Base-by-base conservation (phyloP, 1,284 basidiomycete species). In the Phenoliferia sp. region DNA sequence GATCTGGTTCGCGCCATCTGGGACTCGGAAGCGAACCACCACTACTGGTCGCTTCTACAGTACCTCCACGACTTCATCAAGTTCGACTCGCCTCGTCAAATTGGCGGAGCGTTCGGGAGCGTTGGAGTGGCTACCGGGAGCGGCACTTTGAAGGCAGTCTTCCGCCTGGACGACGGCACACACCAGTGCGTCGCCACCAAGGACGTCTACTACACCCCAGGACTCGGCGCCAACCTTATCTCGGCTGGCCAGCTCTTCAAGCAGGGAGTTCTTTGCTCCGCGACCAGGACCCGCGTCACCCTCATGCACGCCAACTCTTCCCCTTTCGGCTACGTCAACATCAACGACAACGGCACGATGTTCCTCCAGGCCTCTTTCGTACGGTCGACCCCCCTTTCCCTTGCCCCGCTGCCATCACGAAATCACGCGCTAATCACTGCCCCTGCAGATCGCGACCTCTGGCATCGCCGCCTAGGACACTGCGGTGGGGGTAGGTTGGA, bases 151-250 rank as follows among this genome's bases (percentile, higher is more conserved):
- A n/a, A n/a, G 12, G 39, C 22, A 22, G 39, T 44, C 39, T 44
- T 44, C 39, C 12, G 15, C 15, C 39, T 44, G 15, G 39, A 44
- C 39, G 39, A 44, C 39, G n/a, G 52, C n/a, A 54, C 52, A 9
- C 22, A 10, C 12, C 12, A 44, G 22, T 15, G 22, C 39, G 22
- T 44, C 39, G 9, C 52, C 12, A n/a, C 29, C n/a, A 26, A 54
- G 15, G 52, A 9, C 5, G 59, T 44, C 36, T 15, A 44, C 26
- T 26, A 44, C 59, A 39, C n/a, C 36, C 59, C 59, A 3, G 2
- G 12, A 6, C 36, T 60, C 26, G 59, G 59, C 28, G 59, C 32
- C 36, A 60, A 60, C 36, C 59, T 60, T n/a, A 7, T 60, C 22
- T 10, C 59, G 17, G 22, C 31, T 39, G 32, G 12, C 15, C 36